These are phyloP conservation scores for Mycena vulgaris DNA, from an alignment of 768 basidiomycete species.

Conservation along the genomic window DNA sequence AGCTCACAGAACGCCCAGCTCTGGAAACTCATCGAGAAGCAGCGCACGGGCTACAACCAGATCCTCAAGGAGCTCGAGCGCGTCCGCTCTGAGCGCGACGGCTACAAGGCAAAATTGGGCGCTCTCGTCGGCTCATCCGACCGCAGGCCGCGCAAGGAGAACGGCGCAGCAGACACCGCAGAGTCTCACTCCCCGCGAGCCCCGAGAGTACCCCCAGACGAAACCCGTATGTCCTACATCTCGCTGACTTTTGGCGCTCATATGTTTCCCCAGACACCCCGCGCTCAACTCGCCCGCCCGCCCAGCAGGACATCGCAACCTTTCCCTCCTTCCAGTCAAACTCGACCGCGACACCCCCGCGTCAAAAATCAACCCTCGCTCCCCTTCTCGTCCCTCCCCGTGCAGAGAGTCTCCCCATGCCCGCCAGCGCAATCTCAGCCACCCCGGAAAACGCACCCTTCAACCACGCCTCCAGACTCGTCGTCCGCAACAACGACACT, in stretches of 20 bases:
- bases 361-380: constrained; percentile 53
- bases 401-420: constrained; percentile 51
- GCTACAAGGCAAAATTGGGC: constrained; percentile 67
- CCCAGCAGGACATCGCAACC: constrained; percentile 39
- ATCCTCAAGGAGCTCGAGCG: constrained; percentile 90
- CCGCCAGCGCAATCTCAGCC: constrained; percentile 50
- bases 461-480: constrained; percentile 17
- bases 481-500: constrained; percentile 21
- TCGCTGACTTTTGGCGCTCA: constrained; percentile 42
- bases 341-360: constrained; percentile 41
- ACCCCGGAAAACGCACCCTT: constrained; percentile 52
- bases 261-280: constrained; percentile 41
- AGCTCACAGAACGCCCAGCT: constrained; percentile 90
- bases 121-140: constrained; percentile 44
- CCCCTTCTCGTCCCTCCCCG: constrained; percentile 59
- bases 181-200: neutral
- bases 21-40: constrained; percentile 97
- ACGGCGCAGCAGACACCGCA: constrained; percentile 5
- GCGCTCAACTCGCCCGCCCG: constrained; percentile 30
- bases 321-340: constrained; percentile 46
- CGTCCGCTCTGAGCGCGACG: constrained; percentile 84
- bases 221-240: constrained; percentile 28
- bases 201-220: neutral
- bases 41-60: constrained; percentile 84
- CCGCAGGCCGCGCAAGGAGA: constrained; percentile 40